Percentiles rank a stretch among this genome's conserved stretches.
These are phyloP conservation scores for Skeletonema potamos DNA, from an alignment of 108 stramenopile genomes.

Conservation along the genomic window DNA sequence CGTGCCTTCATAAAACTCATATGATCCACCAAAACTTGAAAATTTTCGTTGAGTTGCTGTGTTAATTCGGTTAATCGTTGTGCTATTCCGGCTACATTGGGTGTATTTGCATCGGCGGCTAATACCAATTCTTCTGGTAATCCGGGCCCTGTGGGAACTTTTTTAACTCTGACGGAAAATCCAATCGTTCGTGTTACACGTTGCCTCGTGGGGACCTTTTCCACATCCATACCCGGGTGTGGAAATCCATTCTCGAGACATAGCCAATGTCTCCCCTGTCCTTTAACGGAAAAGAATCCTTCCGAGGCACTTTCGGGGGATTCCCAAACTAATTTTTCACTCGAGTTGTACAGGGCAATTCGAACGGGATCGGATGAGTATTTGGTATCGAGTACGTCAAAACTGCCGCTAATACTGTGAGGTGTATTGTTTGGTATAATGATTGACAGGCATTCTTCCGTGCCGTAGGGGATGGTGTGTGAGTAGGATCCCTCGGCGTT, in stretches of 20 bases:
- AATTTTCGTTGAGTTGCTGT: constrained; percentile 32
- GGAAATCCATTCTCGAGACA: constrained; percentile 44
- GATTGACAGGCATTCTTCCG: constrained; percentile 41
- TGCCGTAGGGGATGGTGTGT: constrained; percentile 34
- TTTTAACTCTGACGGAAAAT: constrained; percentile 38
- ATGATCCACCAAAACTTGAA: constrained; percentile 40
- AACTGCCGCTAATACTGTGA: constrained; percentile 37
- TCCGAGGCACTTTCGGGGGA: constrained; percentile 15
- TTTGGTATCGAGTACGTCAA: constrained; percentile 36
- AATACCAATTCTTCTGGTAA: neutral
- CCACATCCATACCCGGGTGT: constrained; percentile 6
- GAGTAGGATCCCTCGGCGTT: constrained; percentile 28
- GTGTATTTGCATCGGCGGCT: neutral
- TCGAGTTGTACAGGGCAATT: constrained; percentile 27
- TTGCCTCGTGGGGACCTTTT: neutral
- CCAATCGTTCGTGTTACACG: constrained; percentile 39
- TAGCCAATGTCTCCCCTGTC: constrained; percentile 29
- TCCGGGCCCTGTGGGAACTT: neutral
- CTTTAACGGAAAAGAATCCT: constrained; percentile 26
- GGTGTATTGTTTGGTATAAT: constrained; percentile 26
- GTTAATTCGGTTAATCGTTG: constrained; percentile 21
- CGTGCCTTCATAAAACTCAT: constrained; percentile 45
- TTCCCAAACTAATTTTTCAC: constrained; percentile 32
- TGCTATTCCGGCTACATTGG: constrained; percentile 21
- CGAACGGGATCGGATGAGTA: constrained; percentile 35